Conservation (phyloP, 768 basidiomycete genomes). For the Boletus vermiculosoides region DNA sequence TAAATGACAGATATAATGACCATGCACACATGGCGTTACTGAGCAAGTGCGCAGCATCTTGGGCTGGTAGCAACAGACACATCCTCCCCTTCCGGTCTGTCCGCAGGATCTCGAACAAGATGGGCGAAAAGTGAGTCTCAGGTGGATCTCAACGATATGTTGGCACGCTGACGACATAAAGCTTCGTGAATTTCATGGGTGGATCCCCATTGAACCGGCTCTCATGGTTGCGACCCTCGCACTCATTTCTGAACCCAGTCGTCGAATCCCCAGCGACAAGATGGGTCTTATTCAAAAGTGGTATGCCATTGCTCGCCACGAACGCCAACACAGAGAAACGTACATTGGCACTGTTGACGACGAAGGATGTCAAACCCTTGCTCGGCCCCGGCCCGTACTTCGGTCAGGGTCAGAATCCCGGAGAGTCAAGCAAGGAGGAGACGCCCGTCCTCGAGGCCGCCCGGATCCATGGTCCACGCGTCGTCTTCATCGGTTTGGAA, state of each 20-base stretch:
- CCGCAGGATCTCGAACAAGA: slow-evolving; percentile 19
- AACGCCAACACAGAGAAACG: slow-evolving; percentile 32
- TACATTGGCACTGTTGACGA: slow-evolving; percentile 54
- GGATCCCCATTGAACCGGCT: slow-evolving; percentile 79
- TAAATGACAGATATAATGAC: background rate
- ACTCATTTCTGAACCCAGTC: slow-evolving; percentile 73
- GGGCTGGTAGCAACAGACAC: background rate
- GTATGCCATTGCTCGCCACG: slow-evolving; percentile 61
- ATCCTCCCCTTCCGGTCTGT: background rate
- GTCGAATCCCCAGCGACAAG: slow-evolving; percentile 55
- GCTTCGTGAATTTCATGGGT: slow-evolving; percentile 50
- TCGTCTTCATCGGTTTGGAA: slow-evolving; percentile 81
- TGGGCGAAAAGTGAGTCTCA: slow-evolving; percentile 33
- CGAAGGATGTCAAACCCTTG: slow-evolving; percentile 57
- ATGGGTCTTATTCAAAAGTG: slow-evolving; percentile 78
- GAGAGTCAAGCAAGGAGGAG: slow-evolving; percentile 27
- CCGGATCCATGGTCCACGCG: slow-evolving; percentile 54
- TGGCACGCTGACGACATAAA: slow-evolving; percentile 13
- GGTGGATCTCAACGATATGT: background rate
- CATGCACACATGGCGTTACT: slow-evolving; percentile 11
- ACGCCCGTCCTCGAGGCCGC: slow-evolving; percentile 48
- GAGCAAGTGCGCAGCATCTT: slow-evolving; percentile 7
- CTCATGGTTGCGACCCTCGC: slow-evolving; percentile 76
- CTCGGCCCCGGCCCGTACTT: slow-evolving; percentile 71
- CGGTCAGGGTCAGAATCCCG: slow-evolving; percentile 58